phyloP scores from a whole-genome alignment of 2,329 filamentous ascomycete genomes.

The Aspergillus fischeri region DNA sequence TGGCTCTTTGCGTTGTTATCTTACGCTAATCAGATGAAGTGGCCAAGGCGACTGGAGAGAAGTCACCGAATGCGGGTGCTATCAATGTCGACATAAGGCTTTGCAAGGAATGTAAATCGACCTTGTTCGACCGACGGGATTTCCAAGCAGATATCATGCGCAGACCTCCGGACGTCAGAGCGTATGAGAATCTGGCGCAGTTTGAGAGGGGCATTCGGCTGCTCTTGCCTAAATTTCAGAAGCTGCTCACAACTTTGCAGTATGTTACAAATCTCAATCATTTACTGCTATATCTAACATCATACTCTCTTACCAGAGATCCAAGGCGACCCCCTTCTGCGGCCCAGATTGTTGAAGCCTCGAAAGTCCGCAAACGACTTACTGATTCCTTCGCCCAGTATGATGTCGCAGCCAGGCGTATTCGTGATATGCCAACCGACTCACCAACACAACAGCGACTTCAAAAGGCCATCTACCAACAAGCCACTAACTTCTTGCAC shows the following conservation, averaged over 20 bases:
- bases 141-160: slow-evolving; percentile 66
- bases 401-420: slow-evolving; percentile 72
- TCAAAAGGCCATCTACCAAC: slow-evolving; percentile 76
- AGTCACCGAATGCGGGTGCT: slow-evolving; percentile 44
- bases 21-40: slow-evolving; percentile 29
- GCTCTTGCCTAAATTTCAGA: slow-evolving; percentile 79
- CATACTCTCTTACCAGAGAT: slow-evolving; percentile 41
- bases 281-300: background rate
- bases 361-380: slow-evolving; percentile 82
- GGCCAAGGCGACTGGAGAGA: slow-evolving; percentile 40
- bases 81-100: slow-evolving; percentile 79
- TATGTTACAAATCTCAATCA: slow-evolving; percentile 23
- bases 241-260: slow-evolving; percentile 68
- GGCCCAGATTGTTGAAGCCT: slow-evolving; percentile 75
- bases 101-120: slow-evolving; percentile 81
- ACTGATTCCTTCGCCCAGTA: slow-evolving; percentile 89
- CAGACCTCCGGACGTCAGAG: slow-evolving; percentile 69
- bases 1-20: background rate
- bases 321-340: slow-evolving; percentile 61
- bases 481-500: slow-evolving; percentile 78
- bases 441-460: slow-evolving; percentile 69
- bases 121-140: slow-evolving; percentile 69
- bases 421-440: slow-evolving; percentile 71
- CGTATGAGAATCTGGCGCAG: slow-evolving; percentile 78
- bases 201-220: slow-evolving; percentile 83